Evolutionary conservation across 331 rosid genomes (phyloP), one percentile per base, ranked within the genome.

Genomic region (Saraca asoca): DNA sequence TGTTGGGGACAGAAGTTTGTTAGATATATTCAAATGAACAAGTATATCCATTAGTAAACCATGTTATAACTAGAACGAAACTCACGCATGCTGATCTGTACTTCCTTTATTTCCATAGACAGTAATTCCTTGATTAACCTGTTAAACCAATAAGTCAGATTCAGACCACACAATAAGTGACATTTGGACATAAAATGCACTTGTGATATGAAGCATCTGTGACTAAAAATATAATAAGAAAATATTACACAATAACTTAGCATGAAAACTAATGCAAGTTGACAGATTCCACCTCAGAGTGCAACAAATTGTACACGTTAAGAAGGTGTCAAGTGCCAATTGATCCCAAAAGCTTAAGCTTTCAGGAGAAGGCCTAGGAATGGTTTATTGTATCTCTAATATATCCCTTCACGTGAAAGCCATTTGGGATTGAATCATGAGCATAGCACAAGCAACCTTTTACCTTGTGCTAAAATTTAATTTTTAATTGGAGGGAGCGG

Each of bases 41-140:
- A 14, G 67, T 48, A 68, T 59, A 69, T 41, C 31, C 1, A 24
- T 24, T 24, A 1, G 31, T 13, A 56, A 66, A 24, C 31, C 31
- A 64, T 45, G 46, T 16, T 9, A 50, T 45, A 43, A 31, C 29
- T 51, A 18, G 66, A 61, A 38, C 20, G 77, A 75, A 64, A 79
- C 97, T 79, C 68, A 91, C 97, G 97, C 97, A 71, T 91, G 97
- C 83, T 91, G 97, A 78, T 91, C 97, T 1, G 97, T 91, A 81
- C 97, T 91, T 63, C 97, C 97, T 84, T 91, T 91, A 57, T 88
- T 91, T 71, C 97, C 97, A 44, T 91, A 91, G 51, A 91, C 97
- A 16, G 91, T 75, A 51, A 91, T 84, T 71, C 97, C 97, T 81
- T 91, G 97, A 76, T 91, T 91, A 58, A 82, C 97, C 97, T 91